These are phyloP conservation scores for Ramaria rubella DNA, from an alignment of 768 basidiomycete genomes.

Conservation along the genomic window DNA sequence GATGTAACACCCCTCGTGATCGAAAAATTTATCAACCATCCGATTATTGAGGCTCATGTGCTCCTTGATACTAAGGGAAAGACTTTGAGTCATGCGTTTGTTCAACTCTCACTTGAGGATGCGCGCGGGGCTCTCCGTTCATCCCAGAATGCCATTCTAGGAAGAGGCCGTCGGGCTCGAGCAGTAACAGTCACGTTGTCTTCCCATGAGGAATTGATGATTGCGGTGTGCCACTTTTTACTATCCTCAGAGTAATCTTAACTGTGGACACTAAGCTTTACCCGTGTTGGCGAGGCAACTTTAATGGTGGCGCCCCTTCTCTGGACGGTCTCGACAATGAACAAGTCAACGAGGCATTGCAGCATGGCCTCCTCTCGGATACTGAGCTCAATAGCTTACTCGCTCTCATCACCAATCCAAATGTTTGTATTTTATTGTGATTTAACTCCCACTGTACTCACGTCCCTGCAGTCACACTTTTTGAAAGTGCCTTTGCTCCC, in stretches of 20 bases:
- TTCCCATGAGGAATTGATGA: constrained; percentile 76
- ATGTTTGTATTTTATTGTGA: constrained; percentile 41
- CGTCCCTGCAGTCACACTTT: constrained; percentile 63
- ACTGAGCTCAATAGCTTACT: constrained; percentile 58
- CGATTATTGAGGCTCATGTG: constrained; percentile 65
- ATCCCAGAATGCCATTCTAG: constrained; percentile 58
- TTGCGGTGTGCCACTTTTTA: constrained; percentile 44
- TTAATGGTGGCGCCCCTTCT: constrained; percentile 62
- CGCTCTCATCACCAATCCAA: constrained; percentile 68
- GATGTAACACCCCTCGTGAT: constrained; percentile 83
- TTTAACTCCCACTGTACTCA: constrained; percentile 13
- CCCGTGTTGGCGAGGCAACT: constrained; percentile 72
- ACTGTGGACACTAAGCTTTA: constrained; percentile 47
- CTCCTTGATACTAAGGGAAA: constrained; percentile 78
- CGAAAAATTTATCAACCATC: constrained; percentile 43
- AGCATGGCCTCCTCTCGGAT: constrained; percentile 60
- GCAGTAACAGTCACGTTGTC: constrained; percentile 81
- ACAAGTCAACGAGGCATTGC: constrained; percentile 51
- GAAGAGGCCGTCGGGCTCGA: constrained; percentile 69
- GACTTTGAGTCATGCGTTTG: constrained; percentile 78
- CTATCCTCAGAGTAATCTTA: not conserved
- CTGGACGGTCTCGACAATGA: constrained; percentile 57
- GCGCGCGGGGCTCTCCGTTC: constrained; percentile 59
- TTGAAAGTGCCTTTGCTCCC: constrained; percentile 79
- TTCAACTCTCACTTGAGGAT: constrained; percentile 58